A percentile compares a stretch with the other conserved stretches of the same genome.
Evolutionary conservation across 2,329 filamentous ascomycete genomes (phyloP).

Genomic region (Fusarium chuoi): DNA sequence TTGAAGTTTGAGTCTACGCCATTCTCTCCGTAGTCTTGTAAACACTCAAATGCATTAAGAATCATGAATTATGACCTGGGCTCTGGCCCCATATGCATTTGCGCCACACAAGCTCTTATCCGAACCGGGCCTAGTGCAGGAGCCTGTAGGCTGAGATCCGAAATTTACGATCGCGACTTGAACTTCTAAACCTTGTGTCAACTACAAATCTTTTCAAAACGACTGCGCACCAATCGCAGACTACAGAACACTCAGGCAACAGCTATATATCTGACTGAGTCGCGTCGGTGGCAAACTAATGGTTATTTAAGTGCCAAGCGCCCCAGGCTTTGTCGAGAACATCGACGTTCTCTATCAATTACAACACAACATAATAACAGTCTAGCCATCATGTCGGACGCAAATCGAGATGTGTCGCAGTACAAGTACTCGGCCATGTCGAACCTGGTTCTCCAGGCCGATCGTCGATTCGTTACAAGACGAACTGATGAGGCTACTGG

Average conservation of each 20-base stretch:
- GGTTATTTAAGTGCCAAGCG: slow-evolving; percentile 49
- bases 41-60: background rate
- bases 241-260: slow-evolving; percentile 31
- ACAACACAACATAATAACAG: slow-evolving; percentile 43
- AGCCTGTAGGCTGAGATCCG: slow-evolving; percentile 45
- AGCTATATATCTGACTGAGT: slow-evolving; percentile 12
- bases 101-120: slow-evolving; percentile 32
- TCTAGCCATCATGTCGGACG: slow-evolving; percentile 73
- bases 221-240: slow-evolving; percentile 41
- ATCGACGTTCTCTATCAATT: slow-evolving; percentile 47
- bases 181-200: slow-evolving; percentile 27
- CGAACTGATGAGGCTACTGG: slow-evolving; percentile 95
- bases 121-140: slow-evolving; percentile 15
- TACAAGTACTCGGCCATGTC: slow-evolving; percentile 99
- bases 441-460: slow-evolving; percentile 99
- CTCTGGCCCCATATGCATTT: slow-evolving; percentile 22
- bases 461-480: slow-evolving; percentile 93
- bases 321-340: slow-evolving; percentile 52
- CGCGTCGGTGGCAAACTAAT: slow-evolving; percentile 45
- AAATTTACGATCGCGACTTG: slow-evolving; percentile 51
- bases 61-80: background rate
- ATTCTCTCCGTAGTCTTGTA: background rate
- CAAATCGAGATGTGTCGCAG: slow-evolving; percentile 86
- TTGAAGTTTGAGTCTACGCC: background rate
- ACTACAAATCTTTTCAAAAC: slow-evolving; percentile 35